Base-by-base conservation (phyloP, 352 stramenopile genomes). In the Pythium guiyangense region DNA sequence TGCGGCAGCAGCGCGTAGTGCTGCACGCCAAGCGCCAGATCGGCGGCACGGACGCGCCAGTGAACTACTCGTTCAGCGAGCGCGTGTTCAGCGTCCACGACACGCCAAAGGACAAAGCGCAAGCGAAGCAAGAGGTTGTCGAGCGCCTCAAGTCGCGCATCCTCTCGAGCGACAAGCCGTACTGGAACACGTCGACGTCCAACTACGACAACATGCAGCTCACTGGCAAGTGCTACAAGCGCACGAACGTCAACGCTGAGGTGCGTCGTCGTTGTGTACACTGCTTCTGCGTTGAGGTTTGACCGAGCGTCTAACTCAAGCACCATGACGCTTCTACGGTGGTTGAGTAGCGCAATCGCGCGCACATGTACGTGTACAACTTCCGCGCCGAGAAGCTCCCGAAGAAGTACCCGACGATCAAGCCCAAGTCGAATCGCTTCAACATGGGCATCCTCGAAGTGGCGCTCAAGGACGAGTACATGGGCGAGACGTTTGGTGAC, bases 281-380 rank as follows among this genome's bases (percentile, higher is more conserved):
- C 22, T 22, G 22, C 22, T 9, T 39, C 9, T 39, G 5, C 14
- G 34, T 39, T 14, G 34, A 22, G 5, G 18, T 53, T n/a, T 45
- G 8, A 8, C 1, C 31, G 11, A 37, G 31, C 31, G 31, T 12
- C 31, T 37, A 37, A 37, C 31, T 12, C 6, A 37, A 11, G 31
- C 11, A 10, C 1, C 31, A 12, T 11, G 17, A 27, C 35, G n/a
- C 12, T 17, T 14, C 17, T 37, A 10, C 11, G 18, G 47, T 17
- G 31, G 5, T 46, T 11, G 8, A 11, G 43, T 52, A 93, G 83
- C 63, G 82, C 52, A 90, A 88, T 57, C 83, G 79, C 27, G 66
- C 66, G 20, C 76, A 88, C 64, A 89, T 96, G 79, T 94, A 89
- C 55, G 64, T 69, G 49, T 93, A 96, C 79, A 94, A 93, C 62